Evolutionary conservation across 139 green algal genomes (phyloP), one percentile per base, ranked within the genome.

Genomic region (Coelastrella sp.): DNA sequence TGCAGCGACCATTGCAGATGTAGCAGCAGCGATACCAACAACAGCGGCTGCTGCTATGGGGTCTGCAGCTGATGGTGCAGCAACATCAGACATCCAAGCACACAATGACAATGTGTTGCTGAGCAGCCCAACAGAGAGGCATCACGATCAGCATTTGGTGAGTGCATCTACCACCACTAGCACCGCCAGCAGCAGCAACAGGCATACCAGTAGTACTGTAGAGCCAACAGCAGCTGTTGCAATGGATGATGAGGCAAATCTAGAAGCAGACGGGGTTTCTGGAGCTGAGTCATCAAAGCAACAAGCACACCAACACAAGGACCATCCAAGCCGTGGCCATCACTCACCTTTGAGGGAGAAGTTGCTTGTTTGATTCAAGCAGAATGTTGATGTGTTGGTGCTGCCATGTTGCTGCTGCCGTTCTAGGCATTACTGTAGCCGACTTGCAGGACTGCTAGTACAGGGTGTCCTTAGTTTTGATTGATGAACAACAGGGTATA

Each of bases 21-120:
- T 59, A 57, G 68, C 23, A n/a, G 35, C 21, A 38, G 68, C 68
- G n/a, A n/a, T 37, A 27, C 68, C 5, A 64, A 64, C 6, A 5
- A 64, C n/a, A n/a, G n/a, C n/a, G n/a, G n/a, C n/a, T n/a, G n/a
- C n/a, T n/a, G n/a, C n/a, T n/a, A 9, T 57, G 53, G 17, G 19
- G 4, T 19, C 53, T 64, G 17, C 6, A 6, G 21, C 30, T 27
- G 7, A 64, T n/a, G 21, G 53, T 21, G 53, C 53, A 64, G 53
- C 30, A 35, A 48, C 68, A 59, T 21, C 68, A 13, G 68, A 77
- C 9, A 48, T 77, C 21, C 38, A 59, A 34, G 38, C 45, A 27
- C 68, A 77, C 68, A 77, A 77, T 59, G 68, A 77, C 40, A 48
- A 77, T 59, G 38, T 4, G 21, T n/a, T 48, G 19, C 38, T 77